phyloP scores from a whole-genome alignment of 164 flowering plant genomes.

The Cinnamomum micranthum region DNA sequence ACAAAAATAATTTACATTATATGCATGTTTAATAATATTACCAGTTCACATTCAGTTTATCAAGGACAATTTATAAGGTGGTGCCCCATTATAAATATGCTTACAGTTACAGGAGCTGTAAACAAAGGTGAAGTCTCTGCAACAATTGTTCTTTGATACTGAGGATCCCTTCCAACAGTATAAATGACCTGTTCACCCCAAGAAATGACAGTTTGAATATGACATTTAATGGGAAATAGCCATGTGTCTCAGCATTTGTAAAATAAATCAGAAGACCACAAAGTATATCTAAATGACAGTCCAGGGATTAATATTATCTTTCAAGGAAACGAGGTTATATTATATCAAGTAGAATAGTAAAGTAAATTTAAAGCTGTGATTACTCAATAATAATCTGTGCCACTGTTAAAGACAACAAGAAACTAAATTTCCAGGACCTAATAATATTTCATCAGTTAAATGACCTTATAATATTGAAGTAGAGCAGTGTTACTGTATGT shows the following conservation, averaged over 20 bases:
- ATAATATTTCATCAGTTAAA: not conserved
- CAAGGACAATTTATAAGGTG: not conserved
- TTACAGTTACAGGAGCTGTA: conserved; percentile 74
- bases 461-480: not conserved
- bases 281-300: not conserved
- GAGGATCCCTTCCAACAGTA: conserved; percentile 85
- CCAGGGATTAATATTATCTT: not conserved
- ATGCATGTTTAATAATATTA: not conserved
- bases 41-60: not conserved
- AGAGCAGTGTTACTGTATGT: not conserved
- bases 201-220: conserved; percentile 2
- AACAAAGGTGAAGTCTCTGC: conserved; percentile 65
- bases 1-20: too few relatives aligned
- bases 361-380: not conserved
- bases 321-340: not conserved
- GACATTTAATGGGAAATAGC: not conserved
- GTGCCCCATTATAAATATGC: not conserved
- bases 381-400: not conserved
- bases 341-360: too few relatives aligned
- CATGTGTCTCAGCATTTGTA: conserved; percentile 1
- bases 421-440: not conserved
- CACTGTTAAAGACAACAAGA: not conserved
- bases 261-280: not conserved
- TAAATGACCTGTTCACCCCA: conserved; percentile 59
- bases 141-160: conserved; percentile 50